A percentile compares a stretch with the other conserved stretches of the same genome.
Evolutionary conservation across 164 flowering plant species (phyloP).

Genomic region (Chimonanthus salicifolius): DNA sequence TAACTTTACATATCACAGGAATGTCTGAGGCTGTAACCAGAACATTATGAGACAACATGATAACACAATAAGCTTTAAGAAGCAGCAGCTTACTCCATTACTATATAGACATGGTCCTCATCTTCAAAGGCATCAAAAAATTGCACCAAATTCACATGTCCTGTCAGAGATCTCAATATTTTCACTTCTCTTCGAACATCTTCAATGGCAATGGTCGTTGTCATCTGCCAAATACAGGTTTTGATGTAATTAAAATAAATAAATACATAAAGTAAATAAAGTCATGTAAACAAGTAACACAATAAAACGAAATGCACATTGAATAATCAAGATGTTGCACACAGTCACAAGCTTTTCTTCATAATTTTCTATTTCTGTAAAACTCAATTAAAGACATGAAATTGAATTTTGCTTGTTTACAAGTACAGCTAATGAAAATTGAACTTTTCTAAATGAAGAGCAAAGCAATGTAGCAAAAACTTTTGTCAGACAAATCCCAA

Average conservation of each 20-base stretch:
- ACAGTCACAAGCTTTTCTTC: neutral
- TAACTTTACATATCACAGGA: neutral
- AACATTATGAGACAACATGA: neutral
- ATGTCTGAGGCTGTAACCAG: neutral
- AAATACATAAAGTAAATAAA: no score
- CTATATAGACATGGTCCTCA: conserved; percentile 73
- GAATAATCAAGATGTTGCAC: neutral
- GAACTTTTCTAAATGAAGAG: no score
- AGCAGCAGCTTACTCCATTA: conserved; percentile 78
- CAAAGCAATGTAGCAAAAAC: no score
- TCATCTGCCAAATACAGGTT: conserved; percentile 58
- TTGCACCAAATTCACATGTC: conserved; percentile 81
- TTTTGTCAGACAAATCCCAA: no score
- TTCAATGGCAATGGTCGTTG: conserved; percentile 87
- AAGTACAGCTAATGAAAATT: no score
- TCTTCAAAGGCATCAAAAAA: conserved; percentile 91
- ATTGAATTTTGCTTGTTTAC: no score
- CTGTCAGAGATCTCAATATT: conserved; percentile 70
- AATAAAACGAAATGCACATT: neutral
- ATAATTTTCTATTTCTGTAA: no score
- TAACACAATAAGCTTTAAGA: neutral
- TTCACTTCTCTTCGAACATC: conserved; percentile 93
- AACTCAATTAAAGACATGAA: no score
- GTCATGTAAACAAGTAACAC: neutral
- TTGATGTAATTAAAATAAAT: conserved; percentile 12